Conservation (phyloP, 2,329 filamentous ascomycete genomes). For the Nemania sp. region DNA sequence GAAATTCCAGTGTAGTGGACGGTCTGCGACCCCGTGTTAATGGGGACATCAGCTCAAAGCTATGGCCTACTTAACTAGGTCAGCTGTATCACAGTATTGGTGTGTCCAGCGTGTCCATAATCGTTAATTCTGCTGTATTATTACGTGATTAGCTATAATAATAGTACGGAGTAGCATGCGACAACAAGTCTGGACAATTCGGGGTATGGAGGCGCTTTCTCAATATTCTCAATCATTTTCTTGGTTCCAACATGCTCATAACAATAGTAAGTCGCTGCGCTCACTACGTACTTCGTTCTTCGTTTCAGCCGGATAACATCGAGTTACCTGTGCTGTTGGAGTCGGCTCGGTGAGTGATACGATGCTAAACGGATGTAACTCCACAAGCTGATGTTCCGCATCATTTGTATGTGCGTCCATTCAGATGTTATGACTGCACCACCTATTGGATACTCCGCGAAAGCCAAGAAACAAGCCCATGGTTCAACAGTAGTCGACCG, state of each 20-base stretch:
- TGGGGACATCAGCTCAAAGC: background rate
- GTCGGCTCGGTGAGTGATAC: slow-evolving; percentile 23
- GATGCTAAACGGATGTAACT: slow-evolving; percentile 19
- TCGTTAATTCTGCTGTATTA: no score
- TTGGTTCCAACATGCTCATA: no score
- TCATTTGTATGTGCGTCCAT: background rate
- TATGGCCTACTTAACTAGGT: no score
- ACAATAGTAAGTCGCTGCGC: background rate
- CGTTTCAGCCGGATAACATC: background rate
- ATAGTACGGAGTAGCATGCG: no score
- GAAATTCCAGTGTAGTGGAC: background rate
- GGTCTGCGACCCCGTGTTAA: slow-evolving; percentile 1
- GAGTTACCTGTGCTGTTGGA: slow-evolving; percentile 12
- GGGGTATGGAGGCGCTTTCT: background rate
- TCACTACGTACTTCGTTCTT: background rate
- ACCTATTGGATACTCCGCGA: background rate
- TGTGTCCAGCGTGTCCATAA: no score
- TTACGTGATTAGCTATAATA: no score
- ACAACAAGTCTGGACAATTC: background rate
- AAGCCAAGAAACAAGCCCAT: slow-evolving; percentile 3
- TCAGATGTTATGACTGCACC: slow-evolving; percentile 8
- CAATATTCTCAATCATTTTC: no score
- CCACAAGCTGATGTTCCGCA: background rate
- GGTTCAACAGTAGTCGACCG: background rate
- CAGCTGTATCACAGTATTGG: no score